phyloP scores from a whole-genome alignment of 176 grass and related monocot species.

The Zoysia japonica region DNA sequence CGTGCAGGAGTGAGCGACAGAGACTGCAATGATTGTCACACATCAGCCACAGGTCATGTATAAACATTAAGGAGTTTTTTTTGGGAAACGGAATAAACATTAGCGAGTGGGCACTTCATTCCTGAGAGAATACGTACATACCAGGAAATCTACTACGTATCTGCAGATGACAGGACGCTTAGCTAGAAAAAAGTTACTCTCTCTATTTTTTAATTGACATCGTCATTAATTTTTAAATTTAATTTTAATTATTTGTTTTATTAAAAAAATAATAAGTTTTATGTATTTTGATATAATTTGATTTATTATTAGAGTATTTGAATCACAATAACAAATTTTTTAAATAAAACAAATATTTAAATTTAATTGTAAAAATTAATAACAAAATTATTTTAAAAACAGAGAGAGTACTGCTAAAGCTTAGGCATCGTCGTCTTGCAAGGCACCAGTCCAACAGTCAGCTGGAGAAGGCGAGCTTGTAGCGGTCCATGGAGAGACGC shows the following conservation, averaged over 20 bases:
- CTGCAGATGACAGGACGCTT: conserved; percentile 23
- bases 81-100: neutral
- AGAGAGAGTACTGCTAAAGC: no score
- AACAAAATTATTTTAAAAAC: no score
- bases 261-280: no score
- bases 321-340: no score
- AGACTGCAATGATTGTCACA: conserved; percentile 34
- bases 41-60: conserved; percentile 25
- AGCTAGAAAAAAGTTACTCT: neutral
- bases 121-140: neutral
- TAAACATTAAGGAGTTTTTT: conserved; percentile 12
- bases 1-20: conserved; percentile 48
- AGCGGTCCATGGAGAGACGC: conserved; percentile 16
- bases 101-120: conserved; percentile 25
- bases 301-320: no score
- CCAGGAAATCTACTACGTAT: conserved; percentile 17
- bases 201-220: no score
- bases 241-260: no score
- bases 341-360: no score
- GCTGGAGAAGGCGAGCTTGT: neutral
- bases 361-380: no score
- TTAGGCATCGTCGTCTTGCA: neutral
- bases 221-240: no score
- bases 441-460: neutral
- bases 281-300: no score